These are phyloP conservation scores for Aspergillus pseudoterreus DNA, from an alignment of 2,329 filamentous ascomycete species.

Conservation along the genomic window DNA sequence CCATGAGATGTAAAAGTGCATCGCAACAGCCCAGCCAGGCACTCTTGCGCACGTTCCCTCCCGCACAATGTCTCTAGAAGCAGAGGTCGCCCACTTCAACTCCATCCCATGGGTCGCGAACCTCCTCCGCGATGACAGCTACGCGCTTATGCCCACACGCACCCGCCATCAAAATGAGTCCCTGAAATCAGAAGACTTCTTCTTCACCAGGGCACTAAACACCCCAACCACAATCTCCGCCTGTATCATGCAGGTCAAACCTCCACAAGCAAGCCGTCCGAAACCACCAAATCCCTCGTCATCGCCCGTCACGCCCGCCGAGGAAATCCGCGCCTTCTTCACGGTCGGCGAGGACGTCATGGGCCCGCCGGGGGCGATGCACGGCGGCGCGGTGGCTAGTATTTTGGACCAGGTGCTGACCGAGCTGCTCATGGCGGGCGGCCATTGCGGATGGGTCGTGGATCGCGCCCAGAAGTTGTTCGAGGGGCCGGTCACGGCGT, in stretches of 20 bases:
- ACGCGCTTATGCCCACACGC: conserved; percentile 1
- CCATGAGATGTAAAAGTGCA: neutral
- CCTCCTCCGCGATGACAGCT: conserved; percentile 7
- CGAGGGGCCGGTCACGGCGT: conserved; percentile 17
- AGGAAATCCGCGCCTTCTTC: conserved; percentile 24
- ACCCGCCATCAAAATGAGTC: neutral
- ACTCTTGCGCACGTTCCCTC: neutral
- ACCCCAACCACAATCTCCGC: conserved; percentile 6
- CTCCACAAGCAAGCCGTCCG: neutral
- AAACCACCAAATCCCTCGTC: neutral
- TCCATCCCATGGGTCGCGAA: conserved; percentile 9
- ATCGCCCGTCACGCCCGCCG: neutral
- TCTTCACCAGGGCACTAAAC: conserved; percentile 11
- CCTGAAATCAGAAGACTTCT: conserved; percentile 5
- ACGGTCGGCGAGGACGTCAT: conserved; percentile 24
- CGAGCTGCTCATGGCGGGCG: conserved; percentile 8
- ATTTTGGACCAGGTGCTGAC: conserved; percentile 26
- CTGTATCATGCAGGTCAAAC: conserved; percentile 1
- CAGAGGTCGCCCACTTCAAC: conserved; percentile 5
- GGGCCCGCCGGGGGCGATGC: conserved; percentile 23
- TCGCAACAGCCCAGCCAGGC: neutral
- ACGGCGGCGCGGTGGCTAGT: conserved; percentile 25
- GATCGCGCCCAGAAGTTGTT: neutral
- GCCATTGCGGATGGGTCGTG: neutral
- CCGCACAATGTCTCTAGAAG: neutral